Evolutionary conservation across 164 flowering plant species (phyloP), one percentile per base, ranked within the genome.

Genomic region (Chloranthus sessilifolius): DNA sequence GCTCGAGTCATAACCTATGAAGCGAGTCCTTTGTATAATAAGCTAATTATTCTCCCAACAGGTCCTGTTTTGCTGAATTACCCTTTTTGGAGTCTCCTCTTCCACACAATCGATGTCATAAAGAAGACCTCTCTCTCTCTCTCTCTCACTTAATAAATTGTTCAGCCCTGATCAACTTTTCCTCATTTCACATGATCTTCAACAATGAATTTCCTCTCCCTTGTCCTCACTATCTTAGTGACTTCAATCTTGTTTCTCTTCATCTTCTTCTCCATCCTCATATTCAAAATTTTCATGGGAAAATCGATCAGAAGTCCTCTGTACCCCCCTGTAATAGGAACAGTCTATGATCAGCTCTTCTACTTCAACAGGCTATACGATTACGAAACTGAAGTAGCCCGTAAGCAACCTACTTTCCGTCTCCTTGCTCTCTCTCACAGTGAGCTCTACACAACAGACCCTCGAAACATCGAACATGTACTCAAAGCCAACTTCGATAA

Each of bases 391-490:
- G 52, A 72, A 17, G 22, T 58, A 3, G 70, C 77, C 56, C 61
- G 37, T 15, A 67, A 59, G 29, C 55, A 61, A n/a, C 70, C 47
- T 5, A 86, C 86, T 5, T 79, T 50, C 65, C 55, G 88, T 51
- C 74, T 83, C 2, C 78, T 86, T 1, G 64, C 69, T 19, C 70
- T 72, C 0, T 55, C 28, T 0, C 65, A 58, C 17, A 77, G 84
- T 42, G 77, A 68, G 23, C 11, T 77, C 21, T 79, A 71, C 69
- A 83, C 91, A 0, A 53, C 73, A 1, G 86, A 86, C 43, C 43
- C 66, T 1, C 43, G 75, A 39, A 86, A 81, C 64, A 51, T 83
- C 0, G 91, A 86, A 42, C 71, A 86, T 40, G 24, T 81, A 2
- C 75, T 86, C 39, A 83, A 79, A 44, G 65, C 78, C n/a, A 70